Base-by-base conservation (phyloP, 768 basidiomycete genomes). In the Auricularia sp. region DNA sequence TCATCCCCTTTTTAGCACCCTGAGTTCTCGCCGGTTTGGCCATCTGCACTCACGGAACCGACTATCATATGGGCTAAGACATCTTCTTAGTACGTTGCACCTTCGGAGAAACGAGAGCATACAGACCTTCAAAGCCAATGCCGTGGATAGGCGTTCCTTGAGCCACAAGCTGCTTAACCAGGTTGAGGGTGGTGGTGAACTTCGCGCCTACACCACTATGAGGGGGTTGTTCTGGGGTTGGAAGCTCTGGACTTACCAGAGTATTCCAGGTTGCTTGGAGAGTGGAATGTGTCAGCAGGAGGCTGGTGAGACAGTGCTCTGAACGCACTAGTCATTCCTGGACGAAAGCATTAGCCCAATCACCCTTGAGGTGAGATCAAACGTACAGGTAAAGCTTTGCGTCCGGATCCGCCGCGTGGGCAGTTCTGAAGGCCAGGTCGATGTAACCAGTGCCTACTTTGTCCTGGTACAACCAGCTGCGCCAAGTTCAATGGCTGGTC, bases 91-190 rank as follows among this genome's bases (percentile, higher is more conserved):
- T n/a, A 34, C 35, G 36, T 44, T 24, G 6, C 10, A 39, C 34
- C 14, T 6, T 11, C 21, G 21, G 24, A 7, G 59, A 44, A 29
- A 42, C 14, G 24, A 62, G 29, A n/a, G n/a, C 51, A 42, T 65
- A 29, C 64, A 64, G 86, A 62, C 77, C 74, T 74, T 87, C 81
- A 63, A 86, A 77, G 64, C 86, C 86, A 58, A 88, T 75, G 54
- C 84, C 86, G 70, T 86, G 81, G 68, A 87, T 76, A 3, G 86
- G 85, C 0, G 78, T 78, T 24, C 79, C 80, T 35, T 76, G 73
- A 0, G 75, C 74, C 65, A 81, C 70, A 61, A 87, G 80, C 24
- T 75, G 72, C 65, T 79, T 75, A 21, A 84, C 80, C 62, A 86
- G 80, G 67, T 79, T 80, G 67, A 79, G 73, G 77, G 85, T 81